Evolutionary conservation across 1,284 basidiomycete genomes (phyloP), one percentile per base, ranked within the genome.

Genomic region (Heterobasidion parviporum): DNA sequence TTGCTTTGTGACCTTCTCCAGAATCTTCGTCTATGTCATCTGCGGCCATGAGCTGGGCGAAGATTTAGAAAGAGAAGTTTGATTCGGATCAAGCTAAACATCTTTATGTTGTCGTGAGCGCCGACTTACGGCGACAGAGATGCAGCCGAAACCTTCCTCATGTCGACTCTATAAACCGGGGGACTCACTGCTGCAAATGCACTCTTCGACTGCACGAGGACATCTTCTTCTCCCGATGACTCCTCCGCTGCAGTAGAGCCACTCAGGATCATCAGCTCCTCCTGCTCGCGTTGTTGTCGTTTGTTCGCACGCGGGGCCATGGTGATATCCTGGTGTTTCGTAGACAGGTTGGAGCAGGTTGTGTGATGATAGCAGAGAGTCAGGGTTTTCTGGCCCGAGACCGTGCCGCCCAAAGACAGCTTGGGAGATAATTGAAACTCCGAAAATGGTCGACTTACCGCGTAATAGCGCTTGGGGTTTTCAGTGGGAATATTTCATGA

Each of bases 251-350:
- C 63, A 3, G 58, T 33, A 64, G 58, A 41, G 65, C 62, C 38
- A 64, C 73, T 72, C 2, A 89, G 72, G 0, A 78, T 75, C 48
- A 79, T 72, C 1, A 92, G 79, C 65, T 94, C 91, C 59, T 93
- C 89, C 20, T 83, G 76, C 65, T 93, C 91, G 48, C 92, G 74
- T 63, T 92, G 85, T 67, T 94, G 92, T 50, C 93, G 78, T 70
- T 92, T 95, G 72, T 82, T 94, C n/a, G 86, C 71, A 59, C 87
- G 76, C 34, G 85, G 82, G 57, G 87, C 74, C 87, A 89, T 88
- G 0, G 10, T 9, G 33, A 12, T 10, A 15, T 48, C 26, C 47
- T 26, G 4, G 26, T 26, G 6, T 26, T 26, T 26, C 26, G 26
- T 26, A 26, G 26, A 26, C 26, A 4, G 26, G 5, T 26, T 26